phyloP scores from a whole-genome alignment of 2,329 filamentous ascomycete species.

The Aspergillus jensenii region DNA sequence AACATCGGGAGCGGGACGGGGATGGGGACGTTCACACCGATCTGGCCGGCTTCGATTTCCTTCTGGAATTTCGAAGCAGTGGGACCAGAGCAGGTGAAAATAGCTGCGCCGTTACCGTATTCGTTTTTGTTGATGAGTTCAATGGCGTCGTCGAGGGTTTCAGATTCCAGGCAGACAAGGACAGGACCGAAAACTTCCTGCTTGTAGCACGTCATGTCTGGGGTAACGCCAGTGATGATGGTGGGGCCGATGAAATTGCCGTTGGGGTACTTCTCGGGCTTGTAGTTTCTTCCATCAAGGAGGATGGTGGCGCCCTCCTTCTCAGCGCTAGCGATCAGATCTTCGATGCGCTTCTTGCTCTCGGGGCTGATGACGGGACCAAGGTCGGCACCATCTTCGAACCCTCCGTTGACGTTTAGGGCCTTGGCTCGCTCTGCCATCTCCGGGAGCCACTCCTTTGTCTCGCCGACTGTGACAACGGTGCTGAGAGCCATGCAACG shows the following conservation, averaged over 20 bases:
- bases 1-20: slow-evolving; percentile 64
- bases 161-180: slow-evolving; percentile 61
- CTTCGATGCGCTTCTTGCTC: slow-evolving; percentile 64
- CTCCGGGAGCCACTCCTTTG: slow-evolving; percentile 64
- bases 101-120: slow-evolving; percentile 66
- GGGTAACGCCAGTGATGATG: slow-evolving; percentile 64
- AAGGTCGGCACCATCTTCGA: slow-evolving; percentile 63
- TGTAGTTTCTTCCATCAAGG: slow-evolving; percentile 61
- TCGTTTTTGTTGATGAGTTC: slow-evolving; percentile 65
- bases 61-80: slow-evolving; percentile 64
- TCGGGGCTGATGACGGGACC: slow-evolving; percentile 64
- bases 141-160: slow-evolving; percentile 63
- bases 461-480: slow-evolving; percentile 64
- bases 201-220: slow-evolving; percentile 65
- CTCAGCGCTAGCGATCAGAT: slow-evolving; percentile 61
- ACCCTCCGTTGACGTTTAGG: slow-evolving; percentile 61
- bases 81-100: slow-evolving; percentile 64
- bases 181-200: slow-evolving; percentile 69
- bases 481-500: slow-evolving; percentile 69
- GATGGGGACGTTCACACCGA: slow-evolving; percentile 67
- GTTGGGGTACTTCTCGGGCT: slow-evolving; percentile 63
- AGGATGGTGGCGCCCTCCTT: slow-evolving; percentile 64
- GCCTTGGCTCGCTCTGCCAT: slow-evolving; percentile 62
- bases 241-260: slow-evolving; percentile 68
- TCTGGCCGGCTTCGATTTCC: slow-evolving; percentile 65